Evolutionary conservation across 2,329 filamentous ascomycete genomes (phyloP).

Genomic region (Sporothrix brunneoviolacea): DNA sequence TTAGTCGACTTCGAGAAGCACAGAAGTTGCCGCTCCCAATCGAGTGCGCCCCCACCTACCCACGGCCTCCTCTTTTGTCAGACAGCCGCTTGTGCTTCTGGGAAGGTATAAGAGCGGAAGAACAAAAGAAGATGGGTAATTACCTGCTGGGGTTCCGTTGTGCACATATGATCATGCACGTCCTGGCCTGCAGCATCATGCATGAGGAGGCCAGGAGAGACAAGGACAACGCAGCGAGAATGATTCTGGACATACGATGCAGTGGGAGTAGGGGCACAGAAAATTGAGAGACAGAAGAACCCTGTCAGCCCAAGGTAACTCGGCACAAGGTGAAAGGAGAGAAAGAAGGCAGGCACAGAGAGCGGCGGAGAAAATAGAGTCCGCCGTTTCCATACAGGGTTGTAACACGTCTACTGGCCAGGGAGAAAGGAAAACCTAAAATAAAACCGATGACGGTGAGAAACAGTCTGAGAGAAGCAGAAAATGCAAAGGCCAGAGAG

Average conservation of each 20-base stretch:
- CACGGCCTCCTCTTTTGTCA: neutral
- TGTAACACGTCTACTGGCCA: too few species aligned
- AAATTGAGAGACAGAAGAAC: neutral
- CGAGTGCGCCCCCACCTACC: neutral
- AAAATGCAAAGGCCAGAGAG: neutral
- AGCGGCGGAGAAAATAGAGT: neutral
- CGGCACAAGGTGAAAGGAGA: neutral
- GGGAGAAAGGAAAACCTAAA: too few species aligned
- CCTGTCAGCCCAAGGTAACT: neutral
- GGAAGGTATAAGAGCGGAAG: too few species aligned
- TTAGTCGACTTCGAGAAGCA: neutral
- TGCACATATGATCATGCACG: neutral
- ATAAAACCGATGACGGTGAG: too few species aligned
- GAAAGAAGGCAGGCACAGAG: neutral
- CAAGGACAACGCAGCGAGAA: neutral
- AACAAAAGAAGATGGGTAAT: too few species aligned
- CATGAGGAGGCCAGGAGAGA: neutral
- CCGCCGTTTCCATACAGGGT: too few species aligned
- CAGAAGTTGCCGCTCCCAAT: neutral
- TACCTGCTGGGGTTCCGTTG: neutral
- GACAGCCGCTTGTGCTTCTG: neutral
- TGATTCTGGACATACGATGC: too few species aligned
- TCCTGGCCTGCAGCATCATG: neutral
- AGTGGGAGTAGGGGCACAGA: too few species aligned
- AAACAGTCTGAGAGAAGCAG: neutral